Base-by-base conservation (phyloP, 352 stramenopile genomes). In the Globisporangium ultimum region DNA sequence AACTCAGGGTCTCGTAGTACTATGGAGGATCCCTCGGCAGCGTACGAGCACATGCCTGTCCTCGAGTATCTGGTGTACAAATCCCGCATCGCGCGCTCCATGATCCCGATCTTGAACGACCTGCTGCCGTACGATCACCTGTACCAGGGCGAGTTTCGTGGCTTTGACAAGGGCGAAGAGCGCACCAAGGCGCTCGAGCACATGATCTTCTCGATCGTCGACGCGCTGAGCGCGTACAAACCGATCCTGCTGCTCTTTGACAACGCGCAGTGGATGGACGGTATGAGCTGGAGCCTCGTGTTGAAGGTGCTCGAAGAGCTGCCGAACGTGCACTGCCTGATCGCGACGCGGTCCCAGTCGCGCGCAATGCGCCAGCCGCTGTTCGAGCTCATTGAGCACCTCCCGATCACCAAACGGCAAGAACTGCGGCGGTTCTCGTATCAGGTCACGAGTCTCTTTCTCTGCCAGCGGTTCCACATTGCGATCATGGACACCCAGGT, bases 401-500 rank as follows among this genome's bases (percentile, higher is more conserved):
- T 70, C 3, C 53, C 71, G 0, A 71, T 66, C 46, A 60, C 70
- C 0, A 77, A 78, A 22, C 74, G 74, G 9, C 81, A 74, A 51
- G 78, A 89, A 43, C 71, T 90, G 45, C 67, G 64, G 18, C 67
- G 74, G 20, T 85, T 92, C 51, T 81, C 60, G 0, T 86, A 83
- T 48, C 80, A 89, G 38, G 72, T 79, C 58, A 90, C 82, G 17
- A 86, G 76, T 52, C 62, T 90, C 10, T 92, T 92, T 24, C 61
- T 92, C 14, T 89, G 80, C 28, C 80, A 92, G 63, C 66, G 81
- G 15, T 92, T 86, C 55, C 78, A 88, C 55, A 92, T 92, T 46
- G 80, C 80, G 0, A 90, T 92, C 46, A 90, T 92, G 82, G 80
- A 92, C 54, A 84, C 82, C 5, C 72, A 92, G 63, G 53, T 92